Evolutionary conservation across 2,329 filamentous ascomycete genomes (phyloP), one percentile per base, ranked within the genome.

Genomic region (Bisporella sp.): DNA sequence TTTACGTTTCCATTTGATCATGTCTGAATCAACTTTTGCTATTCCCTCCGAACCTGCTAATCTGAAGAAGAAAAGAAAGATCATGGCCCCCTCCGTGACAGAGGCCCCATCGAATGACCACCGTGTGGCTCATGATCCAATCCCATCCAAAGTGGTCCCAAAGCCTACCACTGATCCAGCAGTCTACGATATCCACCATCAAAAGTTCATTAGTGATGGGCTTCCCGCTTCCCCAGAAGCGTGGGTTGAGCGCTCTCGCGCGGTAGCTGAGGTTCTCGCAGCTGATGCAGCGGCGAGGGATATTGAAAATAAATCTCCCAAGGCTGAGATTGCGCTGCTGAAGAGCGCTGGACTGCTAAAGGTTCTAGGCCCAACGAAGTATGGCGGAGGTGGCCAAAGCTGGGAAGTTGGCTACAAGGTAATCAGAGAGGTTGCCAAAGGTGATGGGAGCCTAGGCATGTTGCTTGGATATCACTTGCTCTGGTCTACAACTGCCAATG

Each of bases 381-480:
- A 74, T 54, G 76, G 77, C 11, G 77, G 77, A 7, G 76, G 76
- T 39, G 76, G 68, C 6, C 71, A 80, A 58, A 62, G 65, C 2
- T 79, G 76, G 77, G 69, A 70, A 31, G 71, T 81, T 1, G 81
- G 70, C 0, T 84, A 81, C 57, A 76, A 77, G 58, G 70, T 68
- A 0, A 82, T 85, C 31, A 71, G 81, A 0, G 79, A 84, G 51
- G 77, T 85, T 5, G 79, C 82, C 1, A 81, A 81, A 58, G 76
- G 72, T 1, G 82, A 86, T 62, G 82, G 81, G 71, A 82, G 78
- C 0, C 69, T 85, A 32, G 82, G 81, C 1, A 83, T 84, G 80
- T 71, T 85, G 0, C 69, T 85, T 0, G 81, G 79, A 1, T 85
- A 85, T 56, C 81, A 85, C 58, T 68, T 85, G 4, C 69, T 84